Base-by-base conservation (phyloP, 345 rosid genomes). In the Pelargonium nanum region DNA sequence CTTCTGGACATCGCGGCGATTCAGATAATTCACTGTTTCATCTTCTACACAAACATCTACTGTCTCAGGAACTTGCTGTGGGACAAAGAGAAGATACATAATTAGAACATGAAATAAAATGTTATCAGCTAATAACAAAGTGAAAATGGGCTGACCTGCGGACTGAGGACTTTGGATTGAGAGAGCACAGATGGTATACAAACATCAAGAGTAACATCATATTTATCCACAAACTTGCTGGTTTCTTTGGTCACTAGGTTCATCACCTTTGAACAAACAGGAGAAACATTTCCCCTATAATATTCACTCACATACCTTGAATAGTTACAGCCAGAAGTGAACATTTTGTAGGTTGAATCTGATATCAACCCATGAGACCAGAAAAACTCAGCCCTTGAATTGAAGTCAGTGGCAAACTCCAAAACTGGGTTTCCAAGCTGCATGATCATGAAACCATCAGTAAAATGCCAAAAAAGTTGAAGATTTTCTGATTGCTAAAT, bases 321-420 rank as follows among this genome's bases (percentile, higher is more conserved):
- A 75, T 89, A 89, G 69, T 93, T 93, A 72, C 99, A 93, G 26
- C 74, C 80, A 59, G 87, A 74, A 65, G 94, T 81, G 81, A 93
- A 89, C 87, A 87, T 72, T 65, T 77, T 84, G 83, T 81, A 87
- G 15, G 99, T 89, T 4, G 96, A 74, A 58, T 93, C 99, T 0
- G 99, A 87, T 69, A 93, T 84, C 68, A 93, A 66, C 56, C 99
- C 99, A 64, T 89, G 99, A 68, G 99, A 93, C 99, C 99, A 93
- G 67, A 93, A 85, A 80, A 74, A 93, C 77, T 87, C 99, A 19
- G 97, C 99, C 71, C 96, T 69, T 19, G 99, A 93, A 61, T 89
- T 89, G 67, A 93, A 87, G 70, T 93, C 97, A 0, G 91, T 89
- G 0, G 87, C 79, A 58, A 87, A 93, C 62, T 93, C 92, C 23